Evolutionary conservation across 495 filamentous ascomycete genomes (phyloP), one percentile per base, ranked within the genome.

Genomic region (Cladorrhinum samala): DNA sequence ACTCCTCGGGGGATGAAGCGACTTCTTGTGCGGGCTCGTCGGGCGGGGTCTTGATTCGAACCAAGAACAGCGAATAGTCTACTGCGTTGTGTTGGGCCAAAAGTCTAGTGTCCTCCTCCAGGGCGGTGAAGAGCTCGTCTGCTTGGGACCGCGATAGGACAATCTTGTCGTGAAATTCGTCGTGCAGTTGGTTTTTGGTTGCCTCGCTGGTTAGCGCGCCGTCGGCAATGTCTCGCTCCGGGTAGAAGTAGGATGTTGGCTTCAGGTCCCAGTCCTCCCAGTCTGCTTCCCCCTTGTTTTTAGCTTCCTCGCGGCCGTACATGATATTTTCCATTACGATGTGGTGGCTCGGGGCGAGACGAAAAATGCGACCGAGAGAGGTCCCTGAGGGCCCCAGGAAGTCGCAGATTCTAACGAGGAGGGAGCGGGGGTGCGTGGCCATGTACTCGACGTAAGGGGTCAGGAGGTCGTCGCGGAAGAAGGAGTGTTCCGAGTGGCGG

Each of bases 261-360:
- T 88, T 88, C 14, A 88, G 77, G 38, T 88, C 84, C 70, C 83
- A 87, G 0, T 76, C 77, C 53, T 87, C 83, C 83, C 83, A 88
- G 8, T 74, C 68, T 0, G 69, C 65, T 2, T 70, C 59, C 2
- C 65, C 64, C 0, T 65, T 60, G 43, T 75, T 71, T 6, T 72
- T 64, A 1, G 66, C 67, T n/a, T 58, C 46, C 6, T 67, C 63
- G 47, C 76, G 65, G 3, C 82, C 83, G 59, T 79, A 79, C 39
- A 87, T 68, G 46, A 84, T 71, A 62, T 87, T 87, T 43, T 87
- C 84, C 84, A 87, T 88, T 56, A 87, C 72, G 56, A 88, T 81
- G 62, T 87, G 83, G 56, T 85, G 82, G 0, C 78, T 77, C 0
- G 85, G 83, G 0, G 80, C 76, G 3, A 73, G 67, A 1, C 79